Conservation (phyloP, 345 rosid genomes). For the Gossypium mustelinum region DNA sequence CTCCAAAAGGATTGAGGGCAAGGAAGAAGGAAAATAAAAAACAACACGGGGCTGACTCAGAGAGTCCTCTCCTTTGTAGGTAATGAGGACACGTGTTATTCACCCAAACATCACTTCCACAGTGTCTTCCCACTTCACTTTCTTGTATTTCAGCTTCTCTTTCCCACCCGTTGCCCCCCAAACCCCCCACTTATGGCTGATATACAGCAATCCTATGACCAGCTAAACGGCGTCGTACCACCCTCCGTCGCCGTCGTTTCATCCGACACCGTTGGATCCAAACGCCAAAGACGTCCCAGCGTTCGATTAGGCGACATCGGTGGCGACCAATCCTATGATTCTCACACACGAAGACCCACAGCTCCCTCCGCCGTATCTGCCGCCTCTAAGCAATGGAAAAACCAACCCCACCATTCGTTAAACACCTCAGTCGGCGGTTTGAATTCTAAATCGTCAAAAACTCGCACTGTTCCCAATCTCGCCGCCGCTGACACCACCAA, state of each 20-base stretch:
- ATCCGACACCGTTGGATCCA: constrained; percentile 55
- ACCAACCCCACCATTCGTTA: background rate
- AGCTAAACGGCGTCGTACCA: constrained; percentile 42
- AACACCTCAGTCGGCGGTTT: constrained; percentile 15
- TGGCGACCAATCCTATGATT: constrained; percentile 63
- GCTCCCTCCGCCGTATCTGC: background rate
- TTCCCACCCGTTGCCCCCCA: background rate
- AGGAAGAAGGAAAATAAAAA: too few relatives aligned
- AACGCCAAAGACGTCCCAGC: constrained; percentile 84
- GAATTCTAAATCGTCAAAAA: constrained; percentile 43
- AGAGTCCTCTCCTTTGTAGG: background rate
- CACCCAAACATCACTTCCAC: background rate
- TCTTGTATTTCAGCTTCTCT: background rate
- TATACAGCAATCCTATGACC: constrained; percentile 40
- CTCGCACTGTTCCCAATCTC: constrained; percentile 55
- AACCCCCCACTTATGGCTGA: constrained; percentile 42
- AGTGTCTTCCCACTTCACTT: background rate
- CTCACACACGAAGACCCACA: constrained; percentile 38
- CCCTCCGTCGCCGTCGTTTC: constrained; percentile 30
- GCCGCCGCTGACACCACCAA: constrained; percentile 31
- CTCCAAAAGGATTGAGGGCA: too few relatives aligned
- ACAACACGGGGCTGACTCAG: background rate
- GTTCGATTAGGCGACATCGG: constrained; percentile 92
- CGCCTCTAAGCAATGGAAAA: constrained; percentile 31
- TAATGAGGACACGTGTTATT: background rate